These are phyloP conservation scores for Trifolium pratense DNA, from an alignment of 306 rosid species.

Conservation along the genomic window DNA sequence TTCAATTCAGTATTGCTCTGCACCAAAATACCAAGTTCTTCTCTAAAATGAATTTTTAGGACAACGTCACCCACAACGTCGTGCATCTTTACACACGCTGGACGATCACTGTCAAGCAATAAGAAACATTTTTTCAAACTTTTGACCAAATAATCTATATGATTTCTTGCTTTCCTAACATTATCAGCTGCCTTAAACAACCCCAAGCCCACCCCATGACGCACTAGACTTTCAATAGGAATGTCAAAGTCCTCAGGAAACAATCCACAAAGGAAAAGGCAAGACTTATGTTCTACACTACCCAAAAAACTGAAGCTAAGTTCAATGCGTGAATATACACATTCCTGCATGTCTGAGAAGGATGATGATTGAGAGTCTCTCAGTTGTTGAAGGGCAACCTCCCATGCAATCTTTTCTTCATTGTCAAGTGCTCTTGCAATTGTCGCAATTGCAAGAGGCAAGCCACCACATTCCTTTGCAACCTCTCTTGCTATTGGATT, in stretches of 20 bases:
- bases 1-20: background rate
- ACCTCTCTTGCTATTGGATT: background rate
- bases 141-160: background rate
- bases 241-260: conserved; percentile 1
- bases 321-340: conserved; percentile 8
- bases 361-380: conserved; percentile 1
- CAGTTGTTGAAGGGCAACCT: conserved; percentile 27
- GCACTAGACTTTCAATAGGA: background rate
- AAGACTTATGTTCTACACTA: background rate
- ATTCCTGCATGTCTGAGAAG: background rate
- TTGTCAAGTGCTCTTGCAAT: conserved; percentile 39
- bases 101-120: background rate
- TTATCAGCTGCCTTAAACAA: background rate
- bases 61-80: background rate
- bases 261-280: background rate
- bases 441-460: conserved; percentile 32
- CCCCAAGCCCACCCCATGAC: background rate
- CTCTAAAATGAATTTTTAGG: background rate
- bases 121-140: background rate
- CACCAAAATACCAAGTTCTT: background rate
- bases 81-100: background rate
- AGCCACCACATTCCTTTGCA: background rate
- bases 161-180: background rate
- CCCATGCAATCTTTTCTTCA: conserved; percentile 24
- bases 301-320: background rate